phyloP scores from a whole-genome alignment of 2,329 filamentous ascomycete genomes.

The Ophiognomonia clavigignenti-juglandacearum region DNA sequence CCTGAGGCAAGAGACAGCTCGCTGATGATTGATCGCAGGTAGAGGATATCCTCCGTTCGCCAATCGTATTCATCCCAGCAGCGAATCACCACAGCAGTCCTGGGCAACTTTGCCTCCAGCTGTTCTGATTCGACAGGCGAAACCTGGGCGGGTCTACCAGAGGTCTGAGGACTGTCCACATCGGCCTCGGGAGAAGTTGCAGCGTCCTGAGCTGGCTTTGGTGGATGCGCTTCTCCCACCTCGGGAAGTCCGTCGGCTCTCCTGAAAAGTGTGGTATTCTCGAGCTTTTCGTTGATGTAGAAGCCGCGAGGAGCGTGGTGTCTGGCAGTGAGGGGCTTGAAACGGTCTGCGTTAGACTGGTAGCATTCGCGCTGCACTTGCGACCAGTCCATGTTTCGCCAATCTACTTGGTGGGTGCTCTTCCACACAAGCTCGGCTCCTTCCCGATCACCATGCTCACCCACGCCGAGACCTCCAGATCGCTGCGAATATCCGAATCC shows the following conservation, averaged over 20 bases:
- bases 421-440: constrained; percentile 78
- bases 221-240: constrained; percentile 11
- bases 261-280: constrained; percentile 20
- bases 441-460: constrained; percentile 76
- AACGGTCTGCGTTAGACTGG: constrained; percentile 65
- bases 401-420: constrained; percentile 68
- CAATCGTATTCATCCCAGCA: constrained; percentile 79
- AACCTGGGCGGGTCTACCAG: no score
- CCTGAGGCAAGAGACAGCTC: constrained; percentile 78
- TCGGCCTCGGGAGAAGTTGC: neutral
- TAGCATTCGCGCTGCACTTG: constrained; percentile 72
- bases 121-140: neutral
- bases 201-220: constrained; percentile 4
- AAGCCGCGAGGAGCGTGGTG: constrained; percentile 44
- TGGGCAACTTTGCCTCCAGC: constrained; percentile 30
- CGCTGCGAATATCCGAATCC: constrained; percentile 79
- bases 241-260: constrained; percentile 21
- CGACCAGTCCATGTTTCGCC: constrained; percentile 71
- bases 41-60: constrained; percentile 74
- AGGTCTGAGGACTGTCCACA: no score
- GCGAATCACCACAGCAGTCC: constrained; percentile 76
- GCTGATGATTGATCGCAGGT: constrained; percentile 76
- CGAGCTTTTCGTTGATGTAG: constrained; percentile 37
- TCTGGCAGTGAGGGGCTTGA: constrained; percentile 43
- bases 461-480: constrained; percentile 78